phyloP scores from a whole-genome alignment of 345 rosid species.

The Ricinus communis region DNA sequence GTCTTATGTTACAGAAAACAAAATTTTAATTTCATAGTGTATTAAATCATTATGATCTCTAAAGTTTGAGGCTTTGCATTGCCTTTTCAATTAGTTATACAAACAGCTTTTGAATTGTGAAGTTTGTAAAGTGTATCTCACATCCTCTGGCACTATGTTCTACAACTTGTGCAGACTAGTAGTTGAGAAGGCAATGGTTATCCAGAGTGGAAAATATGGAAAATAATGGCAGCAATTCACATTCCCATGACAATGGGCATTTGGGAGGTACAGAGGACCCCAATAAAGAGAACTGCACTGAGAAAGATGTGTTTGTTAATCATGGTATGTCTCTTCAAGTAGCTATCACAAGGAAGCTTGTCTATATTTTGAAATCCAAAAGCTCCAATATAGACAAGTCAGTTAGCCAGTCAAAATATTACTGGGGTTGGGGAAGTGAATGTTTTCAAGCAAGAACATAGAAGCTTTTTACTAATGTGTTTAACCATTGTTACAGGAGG shows the following conservation, averaged over 20 bases:
- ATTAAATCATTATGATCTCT: too few species aligned
- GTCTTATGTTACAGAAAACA: too few species aligned
- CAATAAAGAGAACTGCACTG: conserved; percentile 7
- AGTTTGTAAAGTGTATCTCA: not conserved
- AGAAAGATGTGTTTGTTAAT: conserved; percentile 12
- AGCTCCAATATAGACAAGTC: too few species aligned
- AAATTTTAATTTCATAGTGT: too few species aligned
- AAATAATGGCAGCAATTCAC: not conserved
- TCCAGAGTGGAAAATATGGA: conserved; percentile 11
- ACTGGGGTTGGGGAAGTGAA: too few species aligned
- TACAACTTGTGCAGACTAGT: not conserved
- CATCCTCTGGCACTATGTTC: not conserved
- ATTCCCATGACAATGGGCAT: conserved; percentile 1
- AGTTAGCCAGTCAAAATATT: too few species aligned
- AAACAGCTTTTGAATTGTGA: not conserved
- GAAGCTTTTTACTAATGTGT: too few species aligned
- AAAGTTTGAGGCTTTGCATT: too few species aligned
- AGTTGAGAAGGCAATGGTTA: not conserved
- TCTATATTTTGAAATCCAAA: not conserved
- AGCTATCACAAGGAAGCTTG: not conserved
- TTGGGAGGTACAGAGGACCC: not conserved
- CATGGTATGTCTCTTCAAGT: conserved; percentile 10
- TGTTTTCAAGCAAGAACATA: too few species aligned
- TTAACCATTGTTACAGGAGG: too few species aligned
- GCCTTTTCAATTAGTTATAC: not conserved